Base-by-base conservation (phyloP, 805 yeast species). In the Metschnikowia vanudenii region DNA sequence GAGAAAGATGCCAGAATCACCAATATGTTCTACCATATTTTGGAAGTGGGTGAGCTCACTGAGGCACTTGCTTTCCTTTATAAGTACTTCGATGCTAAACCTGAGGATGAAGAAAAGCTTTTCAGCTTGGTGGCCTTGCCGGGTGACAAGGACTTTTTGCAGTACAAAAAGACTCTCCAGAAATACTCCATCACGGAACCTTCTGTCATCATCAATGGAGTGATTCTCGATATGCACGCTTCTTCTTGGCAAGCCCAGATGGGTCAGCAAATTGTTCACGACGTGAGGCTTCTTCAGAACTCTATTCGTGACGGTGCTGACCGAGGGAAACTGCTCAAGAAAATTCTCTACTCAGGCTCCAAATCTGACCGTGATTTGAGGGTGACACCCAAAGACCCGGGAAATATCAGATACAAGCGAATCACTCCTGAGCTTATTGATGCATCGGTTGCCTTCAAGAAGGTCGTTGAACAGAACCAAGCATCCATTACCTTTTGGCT, bases 191-290 rank as follows among this genome's bases (percentile, higher is more conserved):
- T 83, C 22, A 56, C 57, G 0, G 59, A 62, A 1, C 82, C 92
- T 0, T 62, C 77, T 0, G 67, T 88, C 3, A 74, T 89, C 41
- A 79, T 81, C 24, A 86, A 92, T 62, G 98, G 98, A 37, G 82
- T 83, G 6, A 74, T 86, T 14, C 66, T 71, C 48, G 75, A 74
- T 3, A 71, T 84, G 53, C 69, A 65, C 31, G 65, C 70, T 4
- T 59, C 73, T 1, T 68, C 74, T 3, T 85, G 88, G 85, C 81
- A 81, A 50, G 67, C 68, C 36, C 60, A 75, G 1, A 62, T 84
- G 56, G 73, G 80, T 3, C 71, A 64, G 31, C 86, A 83, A 53
- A 53, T 82, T 14, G 65, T 69, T 19, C 71, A 67, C 19, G 98
- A 91, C 65, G 72, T 72, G 17, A 44, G 56, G 2, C 45, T 55